A percentile compares a stretch with the other conserved stretches of the same genome.
Conservation (phyloP, 352 stramenopile genomes). For the Globisporangium irregulare region DNA sequence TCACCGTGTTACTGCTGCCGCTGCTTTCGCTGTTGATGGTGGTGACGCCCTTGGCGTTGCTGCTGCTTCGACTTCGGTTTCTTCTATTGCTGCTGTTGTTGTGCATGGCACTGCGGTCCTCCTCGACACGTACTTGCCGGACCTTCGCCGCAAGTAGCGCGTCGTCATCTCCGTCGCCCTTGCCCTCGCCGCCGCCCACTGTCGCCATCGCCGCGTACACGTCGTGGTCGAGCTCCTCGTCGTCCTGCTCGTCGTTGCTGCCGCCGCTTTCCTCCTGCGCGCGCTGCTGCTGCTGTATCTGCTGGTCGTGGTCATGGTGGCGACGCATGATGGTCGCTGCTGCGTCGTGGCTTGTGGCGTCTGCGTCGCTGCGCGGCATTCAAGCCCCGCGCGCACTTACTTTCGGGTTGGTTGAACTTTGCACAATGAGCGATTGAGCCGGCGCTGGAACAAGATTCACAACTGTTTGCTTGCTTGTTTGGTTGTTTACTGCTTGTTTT, state of each 20-base stretch:
- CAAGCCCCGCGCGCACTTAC: background rate
- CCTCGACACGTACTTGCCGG: background rate
- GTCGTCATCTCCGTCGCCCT: background rate
- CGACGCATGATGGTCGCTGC: background rate
- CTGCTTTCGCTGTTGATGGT: background rate
- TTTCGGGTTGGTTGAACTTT: background rate
- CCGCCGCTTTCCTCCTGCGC: background rate
- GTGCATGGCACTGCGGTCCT: background rate
- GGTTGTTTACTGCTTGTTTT: background rate
- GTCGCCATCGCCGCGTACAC: background rate
- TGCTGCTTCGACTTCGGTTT: background rate
- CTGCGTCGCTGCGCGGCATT: background rate
- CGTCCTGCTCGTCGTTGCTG: constrained; percentile 2
- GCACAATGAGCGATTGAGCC: background rate
- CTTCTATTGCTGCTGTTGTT: background rate
- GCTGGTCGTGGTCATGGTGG: background rate
- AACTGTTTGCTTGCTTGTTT: background rate
- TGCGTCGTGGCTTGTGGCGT: background rate
- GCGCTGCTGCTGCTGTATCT: background rate
- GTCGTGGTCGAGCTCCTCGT: constrained; percentile 8
- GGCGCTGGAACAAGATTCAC: background rate
- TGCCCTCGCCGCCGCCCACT: background rate
- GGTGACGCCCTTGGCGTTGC: background rate
- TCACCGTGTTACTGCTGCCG: background rate
- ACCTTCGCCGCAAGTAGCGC: background rate